Conservation (phyloP, 164 flowering plant genomes). For the Kingdonia uniflora region DNA sequence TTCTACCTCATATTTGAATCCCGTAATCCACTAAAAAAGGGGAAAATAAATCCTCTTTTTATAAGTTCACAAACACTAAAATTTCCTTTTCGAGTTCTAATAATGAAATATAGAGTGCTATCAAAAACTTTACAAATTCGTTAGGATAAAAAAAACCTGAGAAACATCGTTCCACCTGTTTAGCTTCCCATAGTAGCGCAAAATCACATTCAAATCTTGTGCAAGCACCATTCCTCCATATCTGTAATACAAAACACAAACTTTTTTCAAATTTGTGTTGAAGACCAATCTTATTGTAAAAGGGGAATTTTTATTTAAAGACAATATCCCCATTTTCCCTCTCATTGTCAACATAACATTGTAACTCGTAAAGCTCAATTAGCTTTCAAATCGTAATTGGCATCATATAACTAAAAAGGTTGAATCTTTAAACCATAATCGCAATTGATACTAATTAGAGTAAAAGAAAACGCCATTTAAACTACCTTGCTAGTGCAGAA, state of each 20-base stretch:
- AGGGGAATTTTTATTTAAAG: background rate
- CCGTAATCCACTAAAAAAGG: too few relatives aligned
- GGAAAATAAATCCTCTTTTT: too few relatives aligned
- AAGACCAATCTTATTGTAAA: too few relatives aligned
- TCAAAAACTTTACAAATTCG: background rate
- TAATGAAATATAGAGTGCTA: background rate
- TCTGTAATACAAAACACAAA: conserved; percentile 22
- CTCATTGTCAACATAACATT: background rate
- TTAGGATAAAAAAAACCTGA: conserved; percentile 29
- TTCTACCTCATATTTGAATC: too few relatives aligned
- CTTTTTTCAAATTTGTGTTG: too few relatives aligned
- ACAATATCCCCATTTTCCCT: background rate
- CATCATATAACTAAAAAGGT: background rate
- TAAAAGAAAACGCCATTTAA: background rate
- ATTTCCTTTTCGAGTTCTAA: background rate
- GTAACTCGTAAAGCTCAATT: background rate
- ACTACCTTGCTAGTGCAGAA: conserved; percentile 50
- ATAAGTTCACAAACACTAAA: background rate
- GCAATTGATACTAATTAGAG: background rate
- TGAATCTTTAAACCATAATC: background rate
- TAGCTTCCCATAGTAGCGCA: conserved; percentile 48
- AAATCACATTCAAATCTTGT: conserved; percentile 54
- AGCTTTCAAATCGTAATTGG: background rate
- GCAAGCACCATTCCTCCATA: conserved; percentile 39
- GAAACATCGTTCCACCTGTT: conserved; percentile 47